Evolutionary conservation across 2,329 filamentous ascomycete genomes (phyloP).

Genomic region (Parastagonospora avenae): DNA sequence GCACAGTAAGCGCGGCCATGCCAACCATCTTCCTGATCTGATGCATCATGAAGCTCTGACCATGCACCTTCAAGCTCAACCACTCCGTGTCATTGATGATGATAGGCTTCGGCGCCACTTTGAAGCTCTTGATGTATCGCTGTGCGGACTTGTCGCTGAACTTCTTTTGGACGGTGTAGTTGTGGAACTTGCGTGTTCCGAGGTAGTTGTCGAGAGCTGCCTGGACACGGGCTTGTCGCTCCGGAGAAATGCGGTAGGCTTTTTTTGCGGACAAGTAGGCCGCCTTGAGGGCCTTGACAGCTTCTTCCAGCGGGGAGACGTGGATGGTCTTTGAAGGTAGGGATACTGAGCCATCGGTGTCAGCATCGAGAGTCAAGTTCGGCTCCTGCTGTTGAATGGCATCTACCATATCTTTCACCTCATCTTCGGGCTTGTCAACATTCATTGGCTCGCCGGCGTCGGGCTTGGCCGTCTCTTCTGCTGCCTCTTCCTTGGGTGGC

Average conservation of each 20-base stretch:
- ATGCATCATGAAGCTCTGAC: constrained; percentile 99
- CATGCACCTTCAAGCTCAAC: constrained; percentile 94
- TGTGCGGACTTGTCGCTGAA: constrained; percentile 82
- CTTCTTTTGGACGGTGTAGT: constrained; percentile 92
- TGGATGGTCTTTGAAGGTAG: constrained; percentile 32
- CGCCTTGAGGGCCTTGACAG: constrained; percentile 67
- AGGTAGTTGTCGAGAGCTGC: constrained; percentile 74
- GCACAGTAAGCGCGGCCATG: constrained; percentile 82
- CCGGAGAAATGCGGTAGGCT: constrained; percentile 76
- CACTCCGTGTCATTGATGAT: constrained; percentile 92
- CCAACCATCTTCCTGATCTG: constrained; percentile 99
- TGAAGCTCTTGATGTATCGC: constrained; percentile 90
- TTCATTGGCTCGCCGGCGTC: constrained; percentile 11
- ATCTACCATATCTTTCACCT: constrained; percentile 31
- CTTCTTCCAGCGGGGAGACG: constrained; percentile 47
- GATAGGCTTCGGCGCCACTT: constrained; percentile 67
- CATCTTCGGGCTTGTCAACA: constrained; percentile 10
- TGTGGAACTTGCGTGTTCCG: constrained; percentile 92
- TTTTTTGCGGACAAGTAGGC: constrained; percentile 84
- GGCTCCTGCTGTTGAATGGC: constrained; percentile 34
- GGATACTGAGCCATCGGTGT: constrained; percentile 36
- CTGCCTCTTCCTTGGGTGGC: constrained; percentile 9
- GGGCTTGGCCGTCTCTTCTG: constrained; percentile 13
- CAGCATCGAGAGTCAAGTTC: constrained; percentile 27
- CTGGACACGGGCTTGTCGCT: constrained; percentile 76